Base-by-base conservation (phyloP, 2,329 filamentous ascomycete species). In the Aspergillus nomiae region DNA sequence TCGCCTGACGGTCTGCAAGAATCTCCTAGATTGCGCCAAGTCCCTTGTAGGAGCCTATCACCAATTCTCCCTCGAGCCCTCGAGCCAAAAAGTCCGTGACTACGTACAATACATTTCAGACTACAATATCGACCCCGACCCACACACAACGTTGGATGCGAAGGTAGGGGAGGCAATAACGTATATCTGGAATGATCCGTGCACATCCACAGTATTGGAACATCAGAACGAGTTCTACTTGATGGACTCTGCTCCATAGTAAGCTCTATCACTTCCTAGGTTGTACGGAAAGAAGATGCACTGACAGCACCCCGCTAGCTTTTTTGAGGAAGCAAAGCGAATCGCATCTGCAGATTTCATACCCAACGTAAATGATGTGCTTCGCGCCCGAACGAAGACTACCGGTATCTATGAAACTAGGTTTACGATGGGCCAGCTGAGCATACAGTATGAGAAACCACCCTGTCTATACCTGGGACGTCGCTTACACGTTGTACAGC, bases 201-300 rank as follows among this genome's bases (percentile, higher is more conserved):
- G 90, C 70, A 92, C 92, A 71, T 87, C 91, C 60, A 88, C 87
- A 69, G 86, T 97, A 43, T 90, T 98, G 85, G 92, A 97, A 74
- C 92, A 95, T 76, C 92, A 96, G 77, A 97, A 93, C 75, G 94
- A 99, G 80, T 99, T 99, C 78, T 99, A 99, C 76, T 83, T 99
- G 63, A 99, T 99, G 95, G 95, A 99, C 78, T 99, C 95, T 28
- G 95, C 95, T 58, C 93, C 94, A 82, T 99, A 99, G 94, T 99
- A 86, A 77, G 91, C 70, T 64, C 45, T 58, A 55, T 28, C 4
- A n/a, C 38, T 55, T 24, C 43, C 54, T 63, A 46, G 45, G 56
- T n/a, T 43, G 34, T 50, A 50, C 36, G 19, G 55, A 26, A 26
- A 32, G 56, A 53, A 73, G 63, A 69, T 70, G 69, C 55, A 66